Conservation (phyloP, 192 early-diverging fungal genomes). For the Coemansia sp. region DNA sequence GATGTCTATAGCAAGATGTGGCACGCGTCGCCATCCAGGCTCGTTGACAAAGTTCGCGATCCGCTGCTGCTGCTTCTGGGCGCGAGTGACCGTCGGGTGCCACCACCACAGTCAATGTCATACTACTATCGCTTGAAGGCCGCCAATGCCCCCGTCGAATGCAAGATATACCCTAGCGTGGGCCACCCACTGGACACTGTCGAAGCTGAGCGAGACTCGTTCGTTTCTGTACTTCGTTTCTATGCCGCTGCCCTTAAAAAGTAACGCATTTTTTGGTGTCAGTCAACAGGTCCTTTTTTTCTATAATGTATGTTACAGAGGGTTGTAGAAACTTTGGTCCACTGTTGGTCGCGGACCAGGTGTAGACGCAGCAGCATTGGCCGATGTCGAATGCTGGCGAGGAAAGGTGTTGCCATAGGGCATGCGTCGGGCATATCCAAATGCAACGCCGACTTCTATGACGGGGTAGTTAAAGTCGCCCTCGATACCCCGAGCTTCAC, state of each 20-base stretch:
- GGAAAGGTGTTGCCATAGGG: conserved; percentile 29
- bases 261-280: not conserved
- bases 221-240: conserved; percentile 41
- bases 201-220: conserved; percentile 60
- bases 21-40: conserved; percentile 58
- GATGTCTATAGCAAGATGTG: conserved; percentile 60
- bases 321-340: not conserved
- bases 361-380: not conserved
- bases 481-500: conserved; percentile 41
- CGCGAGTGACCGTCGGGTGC: conserved; percentile 68
- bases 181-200: conserved; percentile 62
- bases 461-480: conserved; percentile 55
- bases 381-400: not conserved
- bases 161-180: conserved; percentile 59
- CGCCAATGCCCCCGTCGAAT: conserved; percentile 40
- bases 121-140: conserved; percentile 49
- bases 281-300: not conserved
- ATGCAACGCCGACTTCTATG: conserved; percentile 49
- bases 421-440: conserved; percentile 44
- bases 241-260: conserved; percentile 30
- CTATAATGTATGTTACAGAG: not conserved
- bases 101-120: conserved; percentile 59
- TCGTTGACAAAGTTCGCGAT: conserved; percentile 57
- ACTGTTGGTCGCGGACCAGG: not conserved
- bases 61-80: conserved; percentile 72